Conservation (phyloP, 495 filamentous ascomycete genomes). For the Hypoxylon trugodes region DNA sequence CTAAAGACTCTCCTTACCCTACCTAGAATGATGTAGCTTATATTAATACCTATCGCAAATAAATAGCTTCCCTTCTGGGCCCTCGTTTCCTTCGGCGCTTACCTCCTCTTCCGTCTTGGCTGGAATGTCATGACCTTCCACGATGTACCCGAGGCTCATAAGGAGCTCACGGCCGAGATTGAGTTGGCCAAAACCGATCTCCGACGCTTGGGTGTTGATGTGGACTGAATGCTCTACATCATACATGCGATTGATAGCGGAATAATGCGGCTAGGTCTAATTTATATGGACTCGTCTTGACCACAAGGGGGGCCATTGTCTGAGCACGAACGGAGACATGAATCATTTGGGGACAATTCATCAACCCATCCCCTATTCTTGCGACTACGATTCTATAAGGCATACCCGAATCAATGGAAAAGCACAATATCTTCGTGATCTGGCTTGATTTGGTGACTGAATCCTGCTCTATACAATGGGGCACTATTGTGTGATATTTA, state of each 20-base stretch:
- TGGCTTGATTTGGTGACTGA: too few species aligned
- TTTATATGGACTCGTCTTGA: too few species aligned
- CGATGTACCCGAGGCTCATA: slow-evolving; percentile 90
- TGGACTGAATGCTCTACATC: too few species aligned
- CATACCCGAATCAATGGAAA: slow-evolving; percentile 4
- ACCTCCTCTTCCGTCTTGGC: slow-evolving; percentile 90
- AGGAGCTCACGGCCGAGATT: slow-evolving; percentile 86
- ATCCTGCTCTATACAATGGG: background rate
- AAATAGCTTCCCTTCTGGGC: slow-evolving; percentile 88
- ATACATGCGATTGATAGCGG: background rate
- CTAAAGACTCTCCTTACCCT: background rate
- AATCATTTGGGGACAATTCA: background rate
- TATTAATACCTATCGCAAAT: background rate
- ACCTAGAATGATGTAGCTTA: background rate
- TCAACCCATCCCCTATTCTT: background rate
- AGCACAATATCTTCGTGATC: background rate
- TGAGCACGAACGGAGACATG: background rate
- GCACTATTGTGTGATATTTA: background rate
- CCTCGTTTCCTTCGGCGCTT: slow-evolving; percentile 90
- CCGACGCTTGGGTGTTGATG: slow-evolving; percentile 73
- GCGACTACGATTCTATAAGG: background rate
- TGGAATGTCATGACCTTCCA: slow-evolving; percentile 95
- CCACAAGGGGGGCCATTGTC: background rate
- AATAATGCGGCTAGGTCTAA: background rate
- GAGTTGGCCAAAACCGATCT: slow-evolving; percentile 73